Conservation (phyloP, 805 yeast species). For the Wickerhamomyces queroliae region DNA sequence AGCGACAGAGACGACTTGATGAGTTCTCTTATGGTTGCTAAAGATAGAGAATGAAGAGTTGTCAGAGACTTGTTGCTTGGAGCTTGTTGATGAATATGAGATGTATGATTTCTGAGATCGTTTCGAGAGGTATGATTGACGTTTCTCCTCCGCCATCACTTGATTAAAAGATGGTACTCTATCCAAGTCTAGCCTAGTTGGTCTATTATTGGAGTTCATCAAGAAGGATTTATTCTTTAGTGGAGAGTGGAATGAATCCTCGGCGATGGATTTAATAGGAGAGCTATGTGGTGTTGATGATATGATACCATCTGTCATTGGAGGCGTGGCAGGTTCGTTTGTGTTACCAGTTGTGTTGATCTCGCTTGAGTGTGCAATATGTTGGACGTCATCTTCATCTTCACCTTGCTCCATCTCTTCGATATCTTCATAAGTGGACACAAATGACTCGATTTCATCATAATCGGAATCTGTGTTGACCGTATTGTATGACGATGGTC, state of each 20-base stretch:
- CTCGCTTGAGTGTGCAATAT: slow-evolving; percentile 6
- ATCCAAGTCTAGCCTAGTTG: slow-evolving; percentile 11
- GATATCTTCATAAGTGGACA: slow-evolving; percentile 20
- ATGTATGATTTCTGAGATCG: slow-evolving; percentile 14
- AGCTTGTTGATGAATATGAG: slow-evolving; percentile 7
- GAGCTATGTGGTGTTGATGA: slow-evolving; percentile 22
- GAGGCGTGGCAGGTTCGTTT: slow-evolving; percentile 22
- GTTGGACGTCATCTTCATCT: background rate
- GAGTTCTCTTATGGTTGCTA: slow-evolving; percentile 7
- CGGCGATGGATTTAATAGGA: slow-evolving; percentile 20
- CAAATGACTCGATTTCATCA: slow-evolving; percentile 24
- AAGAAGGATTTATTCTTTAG: background rate
- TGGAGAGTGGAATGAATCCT: slow-evolving; percentile 2
- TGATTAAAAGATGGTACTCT: slow-evolving; percentile 15
- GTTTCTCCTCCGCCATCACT: slow-evolving; percentile 2
- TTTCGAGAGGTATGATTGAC: slow-evolving; percentile 18
- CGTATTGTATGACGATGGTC: background rate
- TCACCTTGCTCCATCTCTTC: slow-evolving; percentile 4
- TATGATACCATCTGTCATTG: slow-evolving; percentile 16
- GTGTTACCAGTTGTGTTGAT: slow-evolving; percentile 8
- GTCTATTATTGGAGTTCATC: background rate
- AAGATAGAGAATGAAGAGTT: slow-evolving; percentile 13
- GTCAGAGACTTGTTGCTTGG: background rate
- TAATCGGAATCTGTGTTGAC: slow-evolving; percentile 4
- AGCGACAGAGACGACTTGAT: slow-evolving; percentile 10